phyloP scores from a whole-genome alignment of 768 basidiomycete species.

The Royoungia palumana region DNA sequence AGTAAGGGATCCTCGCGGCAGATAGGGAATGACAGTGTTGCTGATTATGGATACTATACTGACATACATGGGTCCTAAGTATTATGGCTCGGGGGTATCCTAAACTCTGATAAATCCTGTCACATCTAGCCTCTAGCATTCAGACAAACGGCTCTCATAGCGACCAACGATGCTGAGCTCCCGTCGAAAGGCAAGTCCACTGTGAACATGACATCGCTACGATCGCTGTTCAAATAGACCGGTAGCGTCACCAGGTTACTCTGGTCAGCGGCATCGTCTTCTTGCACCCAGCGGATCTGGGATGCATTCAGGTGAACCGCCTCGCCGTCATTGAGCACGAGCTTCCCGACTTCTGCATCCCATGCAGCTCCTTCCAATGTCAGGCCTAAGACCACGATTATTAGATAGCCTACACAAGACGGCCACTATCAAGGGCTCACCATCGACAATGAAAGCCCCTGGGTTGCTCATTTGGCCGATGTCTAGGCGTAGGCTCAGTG shows the following conservation, averaged over 20 bases:
- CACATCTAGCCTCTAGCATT: constrained; percentile 64
- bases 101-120: constrained; percentile 7
- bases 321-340: constrained; percentile 84
- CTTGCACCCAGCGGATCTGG: constrained; percentile 84
- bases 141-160: constrained; percentile 87
- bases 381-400: constrained; percentile 52
- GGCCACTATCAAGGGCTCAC: constrained; percentile 42
- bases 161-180: constrained; percentile 63
- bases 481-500: constrained; percentile 73
- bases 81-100: constrained; percentile 27
- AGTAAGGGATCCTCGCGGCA: too few species aligned
- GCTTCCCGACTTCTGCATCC: constrained; percentile 48
- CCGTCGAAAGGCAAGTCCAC: constrained; percentile 78
- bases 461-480: constrained; percentile 78
- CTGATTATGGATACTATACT: constrained; percentile 3
- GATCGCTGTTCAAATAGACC: constrained; percentile 87
- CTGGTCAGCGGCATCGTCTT: constrained; percentile 31
- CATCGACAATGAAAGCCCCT: constrained; percentile 82
- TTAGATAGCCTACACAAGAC: constrained; percentile 4
- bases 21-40: too few species aligned
- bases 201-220: constrained; percentile 88
- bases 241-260: constrained; percentile 70
- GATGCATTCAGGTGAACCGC: constrained; percentile 75
- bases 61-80: constrained; percentile 20
- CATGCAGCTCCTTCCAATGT: constrained; percentile 85